A percentile compares a stretch with the other conserved stretches of the same genome.
Evolutionary conservation across 1,139 yeast genomes (phyloP).

Genomic region (Pichia sp.): DNA sequence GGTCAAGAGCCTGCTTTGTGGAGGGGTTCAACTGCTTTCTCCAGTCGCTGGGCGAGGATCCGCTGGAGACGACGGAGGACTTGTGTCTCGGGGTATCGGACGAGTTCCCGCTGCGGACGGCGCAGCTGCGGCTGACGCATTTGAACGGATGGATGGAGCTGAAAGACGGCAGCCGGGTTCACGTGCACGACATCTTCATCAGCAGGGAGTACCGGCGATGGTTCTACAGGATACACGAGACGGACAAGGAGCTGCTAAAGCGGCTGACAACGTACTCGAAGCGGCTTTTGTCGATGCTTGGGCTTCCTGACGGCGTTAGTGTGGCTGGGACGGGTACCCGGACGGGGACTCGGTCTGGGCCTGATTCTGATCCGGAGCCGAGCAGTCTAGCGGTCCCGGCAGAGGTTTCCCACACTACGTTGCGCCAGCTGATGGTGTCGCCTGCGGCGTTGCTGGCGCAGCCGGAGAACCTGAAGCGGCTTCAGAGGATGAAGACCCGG

Average conservation of each 20-base stretch:
- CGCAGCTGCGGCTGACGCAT: slow-evolving; percentile 1
- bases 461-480: slow-evolving; percentile 12
- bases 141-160: slow-evolving; percentile 25
- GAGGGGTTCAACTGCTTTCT: slow-evolving; percentile 56
- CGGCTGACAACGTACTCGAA: slow-evolving; percentile 20
- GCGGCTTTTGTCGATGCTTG: slow-evolving; percentile 16
- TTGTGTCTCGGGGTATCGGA: slow-evolving; percentile 17
- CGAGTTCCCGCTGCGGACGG: neutral
- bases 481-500: slow-evolving; percentile 13
- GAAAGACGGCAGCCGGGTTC: slow-evolving; percentile 19
- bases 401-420: slow-evolving; percentile 3
- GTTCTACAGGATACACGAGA: slow-evolving; percentile 16
- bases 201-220: slow-evolving; percentile 17
- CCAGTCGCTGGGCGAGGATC: slow-evolving; percentile 36
- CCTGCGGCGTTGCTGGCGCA: slow-evolving; percentile 15
- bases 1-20: slow-evolving; percentile 59
- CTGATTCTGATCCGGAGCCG: neutral
- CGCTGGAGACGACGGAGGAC: slow-evolving; percentile 15
- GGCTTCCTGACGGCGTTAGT: slow-evolving; percentile 9
- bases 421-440: slow-evolving; percentile 6
- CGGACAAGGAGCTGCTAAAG: slow-evolving; percentile 14
- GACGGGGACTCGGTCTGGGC: too few relatives aligned
- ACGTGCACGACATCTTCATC: slow-evolving; percentile 30
- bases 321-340: slow-evolving; percentile 8
- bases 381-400: slow-evolving; percentile 2